Evolutionary conservation across 768 basidiomycete species (phyloP).

Genomic region (Boletales sp.): DNA sequence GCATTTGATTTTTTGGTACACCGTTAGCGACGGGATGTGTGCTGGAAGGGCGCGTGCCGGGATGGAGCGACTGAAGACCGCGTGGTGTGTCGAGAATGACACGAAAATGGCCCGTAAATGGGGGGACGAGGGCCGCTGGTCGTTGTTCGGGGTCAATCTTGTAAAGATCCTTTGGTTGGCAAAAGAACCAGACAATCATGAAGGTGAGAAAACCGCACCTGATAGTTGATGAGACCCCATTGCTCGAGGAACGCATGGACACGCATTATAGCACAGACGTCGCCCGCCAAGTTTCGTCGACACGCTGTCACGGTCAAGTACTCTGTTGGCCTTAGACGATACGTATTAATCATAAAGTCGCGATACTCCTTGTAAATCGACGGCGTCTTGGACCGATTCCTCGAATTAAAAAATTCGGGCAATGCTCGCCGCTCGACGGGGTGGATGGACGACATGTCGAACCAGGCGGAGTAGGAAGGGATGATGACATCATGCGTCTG

Average conservation of each 20-base stretch:
- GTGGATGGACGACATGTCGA: slow-evolving; percentile 92
- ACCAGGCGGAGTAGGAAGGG: slow-evolving; percentile 97
- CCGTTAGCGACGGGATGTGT: slow-evolving; percentile 48
- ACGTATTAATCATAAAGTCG: slow-evolving; percentile 99
- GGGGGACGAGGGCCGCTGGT: slow-evolving; percentile 90
- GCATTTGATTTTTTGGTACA: slow-evolving; percentile 34
- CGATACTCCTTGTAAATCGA: slow-evolving; percentile 98
- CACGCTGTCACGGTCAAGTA: slow-evolving; percentile 98
- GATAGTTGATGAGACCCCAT: slow-evolving; percentile 99
- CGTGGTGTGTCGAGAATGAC: slow-evolving; percentile 96
- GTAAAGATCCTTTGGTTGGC: slow-evolving; percentile 6
- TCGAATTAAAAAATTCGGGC: slow-evolving; percentile 97
- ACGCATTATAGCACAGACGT: slow-evolving; percentile 98
- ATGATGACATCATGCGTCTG: slow-evolving; percentile 98
- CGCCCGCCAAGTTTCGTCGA: slow-evolving; percentile 91
- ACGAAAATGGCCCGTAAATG: slow-evolving; percentile 98
- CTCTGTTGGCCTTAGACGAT: slow-evolving; percentile 88
- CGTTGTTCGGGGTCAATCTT: slow-evolving; percentile 97
- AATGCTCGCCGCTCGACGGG: slow-evolving; percentile 88
- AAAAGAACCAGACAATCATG: not conserved
- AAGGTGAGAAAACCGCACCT: slow-evolving; percentile 48
- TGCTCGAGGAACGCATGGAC: slow-evolving; percentile 99
- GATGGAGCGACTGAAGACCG: slow-evolving; percentile 90
- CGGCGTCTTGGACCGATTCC: slow-evolving; percentile 93
- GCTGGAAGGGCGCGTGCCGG: slow-evolving; percentile 61